Percentiles rank a stretch among this genome's conserved stretches.
Evolutionary conservation across 1,284 basidiomycete species (phyloP).

Genomic region (Somion occarium): DNA sequence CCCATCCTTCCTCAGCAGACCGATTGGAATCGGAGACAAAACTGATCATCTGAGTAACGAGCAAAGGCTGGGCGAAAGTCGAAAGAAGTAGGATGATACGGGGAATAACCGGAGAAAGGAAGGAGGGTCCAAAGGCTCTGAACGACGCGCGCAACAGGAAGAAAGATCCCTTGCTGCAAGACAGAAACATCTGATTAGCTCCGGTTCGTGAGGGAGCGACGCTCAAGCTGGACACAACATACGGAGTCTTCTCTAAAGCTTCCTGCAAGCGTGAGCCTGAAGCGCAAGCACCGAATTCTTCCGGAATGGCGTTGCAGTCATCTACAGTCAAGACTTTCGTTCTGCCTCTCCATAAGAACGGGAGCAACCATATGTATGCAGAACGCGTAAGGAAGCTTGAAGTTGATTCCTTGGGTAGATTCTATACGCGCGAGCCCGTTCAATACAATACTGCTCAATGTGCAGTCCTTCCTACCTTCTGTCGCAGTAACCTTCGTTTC

Average conservation of each 20-base stretch:
- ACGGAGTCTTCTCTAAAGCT: background rate
- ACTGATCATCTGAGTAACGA: background rate
- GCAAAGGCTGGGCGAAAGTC: background rate
- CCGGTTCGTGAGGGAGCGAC: too few species aligned
- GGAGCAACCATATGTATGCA: background rate
- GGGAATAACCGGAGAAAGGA: background rate
- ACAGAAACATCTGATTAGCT: background rate
- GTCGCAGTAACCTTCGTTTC: background rate
- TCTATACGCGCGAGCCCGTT: background rate
- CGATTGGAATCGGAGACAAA: background rate
- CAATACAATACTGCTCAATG: background rate
- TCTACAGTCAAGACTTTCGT: background rate
- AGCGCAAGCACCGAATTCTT: background rate
- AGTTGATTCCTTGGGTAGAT: background rate
- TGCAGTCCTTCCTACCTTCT: background rate
- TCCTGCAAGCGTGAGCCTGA: background rate
- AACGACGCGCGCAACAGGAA: background rate
- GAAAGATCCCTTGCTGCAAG: background rate
- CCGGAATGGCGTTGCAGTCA: background rate
- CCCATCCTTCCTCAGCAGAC: background rate
- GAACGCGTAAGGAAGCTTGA: background rate
- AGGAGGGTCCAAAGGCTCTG: background rate
- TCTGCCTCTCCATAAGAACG: background rate
- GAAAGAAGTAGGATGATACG: background rate
- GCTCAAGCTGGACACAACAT: background rate